These are phyloP conservation scores for Ascochyta lentis DNA, from an alignment of 2,329 filamentous ascomycete species.

Conservation along the genomic window DNA sequence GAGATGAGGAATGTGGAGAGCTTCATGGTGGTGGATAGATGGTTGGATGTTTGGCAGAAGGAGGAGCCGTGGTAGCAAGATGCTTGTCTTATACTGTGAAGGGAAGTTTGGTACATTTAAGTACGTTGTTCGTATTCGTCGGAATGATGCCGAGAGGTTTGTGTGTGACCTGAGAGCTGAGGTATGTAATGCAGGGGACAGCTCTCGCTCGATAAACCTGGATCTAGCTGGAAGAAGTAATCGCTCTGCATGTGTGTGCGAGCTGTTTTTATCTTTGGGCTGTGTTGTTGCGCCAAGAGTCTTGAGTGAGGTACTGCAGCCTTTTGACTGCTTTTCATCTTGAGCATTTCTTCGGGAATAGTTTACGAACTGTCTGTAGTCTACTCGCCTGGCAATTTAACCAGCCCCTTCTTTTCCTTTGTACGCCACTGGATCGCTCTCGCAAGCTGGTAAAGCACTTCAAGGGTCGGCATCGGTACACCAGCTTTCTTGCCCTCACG, in stretches of 20 bases:
- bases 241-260: background rate
- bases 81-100: background rate
- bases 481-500: constrained; percentile 57
- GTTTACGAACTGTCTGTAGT: background rate
- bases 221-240: background rate
- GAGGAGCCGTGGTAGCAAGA: background rate
- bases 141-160: constrained; percentile 1
- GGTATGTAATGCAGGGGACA: constrained; percentile 3
- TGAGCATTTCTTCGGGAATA: background rate
- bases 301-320: background rate
- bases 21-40: background rate
- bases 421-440: constrained; percentile 58
- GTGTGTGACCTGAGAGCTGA: constrained; percentile 10
- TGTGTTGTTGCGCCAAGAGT: background rate
- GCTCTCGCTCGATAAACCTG: background rate
- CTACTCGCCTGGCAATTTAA: constrained; percentile 32
- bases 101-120: background rate
- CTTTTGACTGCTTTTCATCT: background rate
- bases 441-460: constrained; percentile 57
- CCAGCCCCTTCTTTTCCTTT: constrained; percentile 54
- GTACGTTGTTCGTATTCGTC: background rate
- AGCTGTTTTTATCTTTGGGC: background rate
- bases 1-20: background rate
- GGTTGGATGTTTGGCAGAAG: background rate
- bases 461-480: constrained; percentile 59